Percentiles rank a stretch among this genome's conserved stretches.
phyloP scores from a whole-genome alignment of 805 yeast genomes.

The Candida succiphila region DNA sequence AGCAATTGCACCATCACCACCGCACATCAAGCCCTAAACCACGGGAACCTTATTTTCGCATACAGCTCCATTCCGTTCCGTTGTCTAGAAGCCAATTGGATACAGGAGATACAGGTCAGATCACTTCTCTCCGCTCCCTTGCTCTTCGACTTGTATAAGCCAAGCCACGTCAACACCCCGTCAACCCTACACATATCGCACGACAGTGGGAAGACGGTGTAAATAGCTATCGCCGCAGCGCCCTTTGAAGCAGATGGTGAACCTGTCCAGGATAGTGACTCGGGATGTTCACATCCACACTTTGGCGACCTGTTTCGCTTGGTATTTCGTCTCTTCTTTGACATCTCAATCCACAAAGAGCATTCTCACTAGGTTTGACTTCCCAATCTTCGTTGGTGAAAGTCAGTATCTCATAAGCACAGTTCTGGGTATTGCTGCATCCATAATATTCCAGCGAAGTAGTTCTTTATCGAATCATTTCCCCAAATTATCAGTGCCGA shows the following conservation, averaged over 20 bases:
- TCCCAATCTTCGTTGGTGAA: conserved; percentile 57
- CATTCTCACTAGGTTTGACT: conserved; percentile 43
- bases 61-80: no score
- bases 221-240: neutral
- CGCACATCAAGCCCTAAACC: no score
- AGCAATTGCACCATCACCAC: no score
- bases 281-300: conserved; percentile 29
- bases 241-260: neutral
- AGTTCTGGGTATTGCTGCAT: conserved; percentile 10
- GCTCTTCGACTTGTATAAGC: no score
- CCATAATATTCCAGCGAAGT: conserved; percentile 3
- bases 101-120: no score
- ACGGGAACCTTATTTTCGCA: no score
- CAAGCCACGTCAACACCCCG: no score
- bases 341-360: conserved; percentile 57
- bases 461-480: conserved; percentile 20
- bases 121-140: no score
- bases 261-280: neutral
- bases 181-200: no score
- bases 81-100: no score
- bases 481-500: conserved; percentile 48
- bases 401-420: conserved; percentile 50
- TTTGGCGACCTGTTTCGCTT: conserved; percentile 35
- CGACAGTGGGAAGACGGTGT: neutral
- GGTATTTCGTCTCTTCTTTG: conserved; percentile 55